Conservation (phyloP, 2,329 filamentous ascomycete genomes). For the Coccinonectria pachysandricola region DNA sequence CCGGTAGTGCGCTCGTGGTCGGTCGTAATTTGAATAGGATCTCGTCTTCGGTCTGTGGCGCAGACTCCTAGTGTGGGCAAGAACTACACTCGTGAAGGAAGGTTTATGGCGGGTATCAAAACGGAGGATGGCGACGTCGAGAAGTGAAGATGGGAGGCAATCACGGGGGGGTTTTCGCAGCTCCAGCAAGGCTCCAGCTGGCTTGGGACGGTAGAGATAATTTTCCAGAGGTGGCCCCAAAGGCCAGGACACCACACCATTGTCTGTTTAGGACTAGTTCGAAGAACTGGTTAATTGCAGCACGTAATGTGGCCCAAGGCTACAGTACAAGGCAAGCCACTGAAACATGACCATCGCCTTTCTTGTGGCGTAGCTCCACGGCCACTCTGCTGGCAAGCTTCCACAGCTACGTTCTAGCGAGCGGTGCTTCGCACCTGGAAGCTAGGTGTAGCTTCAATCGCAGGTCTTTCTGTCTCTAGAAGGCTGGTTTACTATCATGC, state of each 20-base stretch:
- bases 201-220: constrained; percentile 22
- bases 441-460: too few relatives aligned
- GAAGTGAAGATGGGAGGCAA: constrained; percentile 19
- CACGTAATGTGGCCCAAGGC: too few relatives aligned
- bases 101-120: constrained; percentile 23
- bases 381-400: too few relatives aligned
- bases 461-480: too few relatives aligned
- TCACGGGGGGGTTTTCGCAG: constrained; percentile 23
- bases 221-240: constrained; percentile 24
- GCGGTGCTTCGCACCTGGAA: too few relatives aligned
- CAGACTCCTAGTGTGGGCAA: too few relatives aligned
- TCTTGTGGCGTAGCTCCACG: too few relatives aligned
- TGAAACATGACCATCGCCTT: too few relatives aligned
- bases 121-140: constrained; percentile 19
- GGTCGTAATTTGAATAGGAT: constrained; percentile 6
- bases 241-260: constrained; percentile 10
- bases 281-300: constrained; percentile 8
- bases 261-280: constrained; percentile 13
- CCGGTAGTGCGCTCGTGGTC: constrained; percentile 20
- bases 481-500: too few relatives aligned
- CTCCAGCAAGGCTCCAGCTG: constrained; percentile 22
- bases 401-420: too few relatives aligned
- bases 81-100: too few relatives aligned
- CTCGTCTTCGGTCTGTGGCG: constrained; percentile 13
- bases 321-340: too few relatives aligned